These are phyloP conservation scores for Ogataea kodamae DNA, from an alignment of 805 yeast genomes.

Conservation along the genomic window DNA sequence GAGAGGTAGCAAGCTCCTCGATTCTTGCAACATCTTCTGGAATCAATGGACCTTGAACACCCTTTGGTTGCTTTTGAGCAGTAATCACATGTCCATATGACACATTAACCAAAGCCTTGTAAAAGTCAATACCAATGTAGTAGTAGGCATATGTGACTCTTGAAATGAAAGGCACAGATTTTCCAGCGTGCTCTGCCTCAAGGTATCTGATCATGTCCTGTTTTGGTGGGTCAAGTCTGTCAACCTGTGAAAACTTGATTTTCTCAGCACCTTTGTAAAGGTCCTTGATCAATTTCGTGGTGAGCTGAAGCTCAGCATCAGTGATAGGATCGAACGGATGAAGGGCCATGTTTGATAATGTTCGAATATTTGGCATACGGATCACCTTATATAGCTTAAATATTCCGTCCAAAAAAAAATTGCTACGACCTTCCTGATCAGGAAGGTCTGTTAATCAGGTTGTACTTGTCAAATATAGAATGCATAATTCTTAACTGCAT, in stretches of 20 bases:
- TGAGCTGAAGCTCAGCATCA: constrained; percentile 54
- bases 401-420: neutral
- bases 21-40: constrained; percentile 58
- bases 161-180: constrained; percentile 53
- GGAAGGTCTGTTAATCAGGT: constrained; percentile 11
- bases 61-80: constrained; percentile 52
- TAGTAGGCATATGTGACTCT: constrained; percentile 69
- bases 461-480: constrained; percentile 1
- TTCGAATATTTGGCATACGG: too few species aligned
- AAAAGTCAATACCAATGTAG: constrained; percentile 50
- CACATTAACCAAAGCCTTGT: constrained; percentile 70
- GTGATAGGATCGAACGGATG: constrained; percentile 62
- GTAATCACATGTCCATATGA: constrained; percentile 60
- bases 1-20: constrained; percentile 48
- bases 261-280: constrained; percentile 46
- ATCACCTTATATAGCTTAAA: too few species aligned
- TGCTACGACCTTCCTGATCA: constrained; percentile 10
- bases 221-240: constrained; percentile 77
- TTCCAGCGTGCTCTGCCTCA: constrained; percentile 60
- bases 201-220: constrained; percentile 62
- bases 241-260: constrained; percentile 64
- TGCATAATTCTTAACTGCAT: neutral
- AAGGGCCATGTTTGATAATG: too few species aligned
- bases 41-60: constrained; percentile 67
- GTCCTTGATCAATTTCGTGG: constrained; percentile 60